Percentiles rank a stretch among this genome's conserved stretches.
These are phyloP conservation scores for Clavispora carvajalis DNA, from an alignment of 805 yeast genomes.

Conservation along the genomic window DNA sequence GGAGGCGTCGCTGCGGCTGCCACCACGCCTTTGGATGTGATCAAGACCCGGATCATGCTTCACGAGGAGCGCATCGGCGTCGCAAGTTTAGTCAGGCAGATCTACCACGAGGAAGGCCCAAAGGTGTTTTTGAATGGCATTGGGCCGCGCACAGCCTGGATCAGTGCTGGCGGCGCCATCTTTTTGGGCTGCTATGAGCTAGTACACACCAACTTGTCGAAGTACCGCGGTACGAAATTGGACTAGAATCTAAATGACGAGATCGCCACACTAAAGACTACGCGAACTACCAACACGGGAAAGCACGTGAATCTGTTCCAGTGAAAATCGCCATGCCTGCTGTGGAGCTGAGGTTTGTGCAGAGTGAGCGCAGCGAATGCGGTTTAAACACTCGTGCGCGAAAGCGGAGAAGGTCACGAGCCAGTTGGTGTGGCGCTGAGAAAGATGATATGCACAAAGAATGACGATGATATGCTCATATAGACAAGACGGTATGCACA, in stretches of 20 bases:
- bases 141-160: slow-evolving; percentile 97
- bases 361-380: no score
- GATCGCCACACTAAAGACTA: no score
- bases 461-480: neutral
- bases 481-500: no score
- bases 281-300: no score
- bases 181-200: slow-evolving; percentile 91
- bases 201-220: slow-evolving; percentile 36
- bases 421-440: neutral
- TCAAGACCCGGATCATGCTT: slow-evolving; percentile 84
- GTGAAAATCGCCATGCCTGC: no score
- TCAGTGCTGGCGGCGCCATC: slow-evolving; percentile 96
- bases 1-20: slow-evolving; percentile 79
- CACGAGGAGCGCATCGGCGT: slow-evolving; percentile 46
- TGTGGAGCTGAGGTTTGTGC: no score
- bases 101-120: slow-evolving; percentile 70
- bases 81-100: slow-evolving; percentile 41
- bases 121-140: slow-evolving; percentile 74
- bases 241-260: neutral
- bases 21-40: slow-evolving; percentile 76
- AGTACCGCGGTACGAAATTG: neutral
- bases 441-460: neutral
- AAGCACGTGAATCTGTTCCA: no score
- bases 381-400: neutral
- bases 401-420: slow-evolving; percentile 1